Base-by-base conservation (phyloP, 2,329 filamentous ascomycete genomes). In the Calonectria pseudoturangicola region DNA sequence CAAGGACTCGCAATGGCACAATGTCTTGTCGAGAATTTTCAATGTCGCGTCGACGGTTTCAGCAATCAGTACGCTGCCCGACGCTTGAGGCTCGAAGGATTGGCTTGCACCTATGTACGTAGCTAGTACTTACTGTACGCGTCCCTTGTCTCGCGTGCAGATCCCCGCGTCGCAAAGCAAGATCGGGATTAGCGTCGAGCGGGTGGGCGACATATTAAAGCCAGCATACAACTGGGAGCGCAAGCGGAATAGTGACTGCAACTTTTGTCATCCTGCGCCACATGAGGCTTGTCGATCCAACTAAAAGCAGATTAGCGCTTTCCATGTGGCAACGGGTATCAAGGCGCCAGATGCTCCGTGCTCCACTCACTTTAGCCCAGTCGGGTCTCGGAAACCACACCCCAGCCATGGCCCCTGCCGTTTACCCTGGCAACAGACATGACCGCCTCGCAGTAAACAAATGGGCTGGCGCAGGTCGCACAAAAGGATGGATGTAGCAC, bases 391-490 rank as follows among this genome's bases (percentile, higher is more conserved):
- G 39, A 41, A 36, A 60, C 66, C 66, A 67, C 28, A 66, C 43
- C 50, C n/a, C 36, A 30, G 27, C 36, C 56, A 60, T 21, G n/a
- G 56, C 13, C 77, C 77, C 73, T 68, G 75, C 71, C 72, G 72
- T 78, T 83, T 76, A 80, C 81, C 83, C 82, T 79, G 79, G 80
- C 83, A 84, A 84, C 82, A 77, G 77, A 75, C 64, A 71, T 48
- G 41, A 79, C 75, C 75, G 74, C 75, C 78, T 73, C 76, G 36
- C 64, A 79, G 83, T 84, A 84, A 84, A 84, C 82, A 84, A 84
- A 77, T 68, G 56, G 64, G 36, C 64, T 58, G 62, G 65, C 45
- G 48, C 66, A 70, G 56, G 33, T 54, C 48, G 25, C 48, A 45
- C 50, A 51, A 33, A 50, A 63, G 66, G 47, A 50, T 45, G 74